Conservation (phyloP, 805 yeast genomes). For the Phaffomyces opuntiae region DNA sequence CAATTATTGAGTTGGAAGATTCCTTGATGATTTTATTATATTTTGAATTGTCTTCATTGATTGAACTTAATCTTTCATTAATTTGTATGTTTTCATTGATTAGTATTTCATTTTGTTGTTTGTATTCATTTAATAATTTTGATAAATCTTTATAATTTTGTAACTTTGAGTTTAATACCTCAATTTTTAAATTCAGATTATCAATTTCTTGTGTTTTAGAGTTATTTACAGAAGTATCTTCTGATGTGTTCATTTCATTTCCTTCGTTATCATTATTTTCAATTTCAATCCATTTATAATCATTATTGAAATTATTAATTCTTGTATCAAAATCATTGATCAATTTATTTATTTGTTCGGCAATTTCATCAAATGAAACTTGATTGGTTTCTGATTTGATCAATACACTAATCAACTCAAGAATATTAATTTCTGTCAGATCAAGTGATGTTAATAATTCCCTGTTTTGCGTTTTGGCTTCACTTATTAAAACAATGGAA, state of each 20-base stretch:
- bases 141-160: constrained; percentile 27
- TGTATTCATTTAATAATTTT: constrained; percentile 18
- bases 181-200: constrained; percentile 39
- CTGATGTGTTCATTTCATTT: constrained; percentile 4
- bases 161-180: constrained; percentile 38
- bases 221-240: not conserved
- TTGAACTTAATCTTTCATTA: constrained; percentile 6
- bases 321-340: not conserved
- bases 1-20: constrained; percentile 18
- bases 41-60: constrained; percentile 19
- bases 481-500: not conserved
- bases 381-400: too few relatives aligned
- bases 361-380: not conserved
- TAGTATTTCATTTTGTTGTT: constrained; percentile 16
- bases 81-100: constrained; percentile 11
- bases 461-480: not conserved
- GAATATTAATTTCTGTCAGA: too few relatives aligned
- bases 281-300: not conserved
- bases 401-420: too few relatives aligned
- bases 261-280: not conserved
- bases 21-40: constrained; percentile 1
- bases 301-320: not conserved
- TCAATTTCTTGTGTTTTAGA: constrained; percentile 21
- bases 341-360: not conserved
- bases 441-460: not conserved